A percentile compares a stretch with the other conserved stretches of the same genome.
Conservation (phyloP, 2,329 filamentous ascomycete genomes). For the Sporothrix dimorphospora region DNA sequence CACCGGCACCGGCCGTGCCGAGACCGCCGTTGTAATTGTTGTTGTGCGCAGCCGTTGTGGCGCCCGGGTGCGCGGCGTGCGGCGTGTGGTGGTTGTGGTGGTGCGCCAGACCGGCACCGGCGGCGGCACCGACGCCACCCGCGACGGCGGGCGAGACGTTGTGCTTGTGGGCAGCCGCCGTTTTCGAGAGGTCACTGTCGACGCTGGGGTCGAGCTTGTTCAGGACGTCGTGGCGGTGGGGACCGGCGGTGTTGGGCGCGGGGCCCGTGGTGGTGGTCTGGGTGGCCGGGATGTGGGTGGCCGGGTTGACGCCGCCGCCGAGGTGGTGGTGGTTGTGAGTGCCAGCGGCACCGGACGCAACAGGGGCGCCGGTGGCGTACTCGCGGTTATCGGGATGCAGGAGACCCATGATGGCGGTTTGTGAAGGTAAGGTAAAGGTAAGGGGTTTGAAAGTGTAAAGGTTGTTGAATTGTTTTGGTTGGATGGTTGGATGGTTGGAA, state of each 20-base stretch:
- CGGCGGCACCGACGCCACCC: background rate
- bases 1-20: conserved; percentile 47
- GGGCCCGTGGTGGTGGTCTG: conserved; percentile 32
- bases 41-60: background rate
- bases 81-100: conserved; percentile 24
- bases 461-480: background rate
- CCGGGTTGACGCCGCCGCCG: conserved; percentile 23
- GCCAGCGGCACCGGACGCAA: background rate
- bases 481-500: background rate
- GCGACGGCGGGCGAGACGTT: background rate
- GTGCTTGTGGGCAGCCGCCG: background rate
- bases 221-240: conserved; percentile 46
- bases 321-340: background rate
- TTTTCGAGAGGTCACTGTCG: conserved; percentile 40
- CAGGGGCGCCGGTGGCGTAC: background rate
- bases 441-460: background rate
- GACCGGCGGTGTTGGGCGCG: conserved; percentile 47
- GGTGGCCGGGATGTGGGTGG: conserved; percentile 25
- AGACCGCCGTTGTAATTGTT: conserved; percentile 37
- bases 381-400: conserved; percentile 27
- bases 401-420: conserved; percentile 26
- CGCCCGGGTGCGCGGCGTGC: conserved; percentile 2
- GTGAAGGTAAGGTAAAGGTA: background rate
- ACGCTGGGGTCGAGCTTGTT: conserved; percentile 50
- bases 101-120: conserved; percentile 15